A percentile compares a stretch with the other conserved stretches of the same genome.
These are phyloP conservation scores for Chrysoporthe austroafricana DNA, from an alignment of 2,329 filamentous ascomycete genomes.

Conservation along the genomic window DNA sequence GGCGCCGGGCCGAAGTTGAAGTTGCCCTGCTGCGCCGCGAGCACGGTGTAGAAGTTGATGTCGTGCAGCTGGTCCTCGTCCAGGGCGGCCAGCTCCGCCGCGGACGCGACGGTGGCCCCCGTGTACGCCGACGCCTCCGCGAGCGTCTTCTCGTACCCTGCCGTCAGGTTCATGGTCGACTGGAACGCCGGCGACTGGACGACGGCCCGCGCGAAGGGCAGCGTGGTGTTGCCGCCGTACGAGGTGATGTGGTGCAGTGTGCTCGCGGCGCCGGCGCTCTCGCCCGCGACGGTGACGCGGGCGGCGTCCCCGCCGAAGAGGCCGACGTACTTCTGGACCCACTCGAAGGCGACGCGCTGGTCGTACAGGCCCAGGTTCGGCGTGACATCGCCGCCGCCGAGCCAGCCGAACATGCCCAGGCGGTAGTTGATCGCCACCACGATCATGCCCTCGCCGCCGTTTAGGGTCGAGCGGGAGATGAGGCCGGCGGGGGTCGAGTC, in stretches of 20 bases:
- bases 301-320: constrained; percentile 47
- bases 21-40: constrained; percentile 31
- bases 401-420: constrained; percentile 51
- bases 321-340: constrained; percentile 47
- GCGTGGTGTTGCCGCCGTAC: constrained; percentile 46
- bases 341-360: constrained; percentile 45
- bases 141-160: constrained; percentile 34
- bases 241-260: constrained; percentile 55
- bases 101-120: constrained; percentile 35
- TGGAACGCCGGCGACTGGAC: constrained; percentile 42
- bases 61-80: constrained; percentile 31
- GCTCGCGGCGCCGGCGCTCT: constrained; percentile 51
- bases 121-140: constrained; percentile 28
- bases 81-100: constrained; percentile 36
- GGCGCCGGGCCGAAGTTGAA: constrained; percentile 39
- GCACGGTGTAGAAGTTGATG: constrained; percentile 34
- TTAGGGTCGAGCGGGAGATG: constrained; percentile 19
- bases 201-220: constrained; percentile 45
- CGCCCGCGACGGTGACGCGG: constrained; percentile 48
- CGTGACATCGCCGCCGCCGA: constrained; percentile 41
- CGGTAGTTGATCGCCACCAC: constrained; percentile 54
- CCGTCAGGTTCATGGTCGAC: constrained; percentile 40
- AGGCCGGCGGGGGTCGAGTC: constrained; percentile 19
- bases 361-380: constrained; percentile 49
- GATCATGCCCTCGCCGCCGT: constrained; percentile 43